Evolutionary conservation across 2,329 filamentous ascomycete genomes (phyloP).

Genomic region (Sarocladiaceae sp.): DNA sequence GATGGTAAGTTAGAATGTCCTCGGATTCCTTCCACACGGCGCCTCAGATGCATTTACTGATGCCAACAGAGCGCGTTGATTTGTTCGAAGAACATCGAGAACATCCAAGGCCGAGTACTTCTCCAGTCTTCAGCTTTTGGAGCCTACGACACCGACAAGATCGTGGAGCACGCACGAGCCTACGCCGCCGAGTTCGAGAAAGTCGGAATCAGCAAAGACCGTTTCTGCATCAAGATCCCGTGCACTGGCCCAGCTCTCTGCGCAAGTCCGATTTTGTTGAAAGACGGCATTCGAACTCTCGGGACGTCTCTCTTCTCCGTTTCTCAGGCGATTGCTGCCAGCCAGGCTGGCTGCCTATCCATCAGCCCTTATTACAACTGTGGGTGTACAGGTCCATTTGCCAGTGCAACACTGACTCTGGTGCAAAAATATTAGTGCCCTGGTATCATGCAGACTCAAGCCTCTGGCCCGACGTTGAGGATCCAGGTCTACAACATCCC

Average conservation of each 20-base stretch:
- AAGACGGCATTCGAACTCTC: slow-evolving; percentile 18
- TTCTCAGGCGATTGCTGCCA: slow-evolving; percentile 18
- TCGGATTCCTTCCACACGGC: not conserved
- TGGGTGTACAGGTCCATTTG: not conserved
- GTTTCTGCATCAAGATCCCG: slow-evolving; percentile 18
- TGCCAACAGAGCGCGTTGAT: not conserved
- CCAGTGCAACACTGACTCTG: not conserved
- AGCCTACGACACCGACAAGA: slow-evolving; percentile 13
- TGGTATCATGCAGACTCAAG: slow-evolving; percentile 13
- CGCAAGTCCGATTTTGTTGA: slow-evolving; percentile 13
- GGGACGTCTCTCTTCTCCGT: slow-evolving; percentile 17
- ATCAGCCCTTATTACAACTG: slow-evolving; percentile 19
- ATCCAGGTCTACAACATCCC: slow-evolving; percentile 11
- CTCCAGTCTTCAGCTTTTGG: slow-evolving; percentile 16
- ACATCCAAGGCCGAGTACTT: slow-evolving; percentile 14
- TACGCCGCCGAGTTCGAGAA: slow-evolving; percentile 15
- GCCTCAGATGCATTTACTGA: not conserved
- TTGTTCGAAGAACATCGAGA: not conserved
- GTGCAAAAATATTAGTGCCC: not conserved
- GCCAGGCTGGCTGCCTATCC: slow-evolving; percentile 17
- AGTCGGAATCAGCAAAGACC: slow-evolving; percentile 14
- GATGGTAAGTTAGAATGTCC: slow-evolving; percentile 42
- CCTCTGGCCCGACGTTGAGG: slow-evolving; percentile 7
- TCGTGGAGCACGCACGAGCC: slow-evolving; percentile 15
- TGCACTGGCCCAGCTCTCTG: slow-evolving; percentile 15